These are phyloP conservation scores for Hanseniaspora valbyensis DNA, from an alignment of 805 yeast species.

Conservation along the genomic window DNA sequence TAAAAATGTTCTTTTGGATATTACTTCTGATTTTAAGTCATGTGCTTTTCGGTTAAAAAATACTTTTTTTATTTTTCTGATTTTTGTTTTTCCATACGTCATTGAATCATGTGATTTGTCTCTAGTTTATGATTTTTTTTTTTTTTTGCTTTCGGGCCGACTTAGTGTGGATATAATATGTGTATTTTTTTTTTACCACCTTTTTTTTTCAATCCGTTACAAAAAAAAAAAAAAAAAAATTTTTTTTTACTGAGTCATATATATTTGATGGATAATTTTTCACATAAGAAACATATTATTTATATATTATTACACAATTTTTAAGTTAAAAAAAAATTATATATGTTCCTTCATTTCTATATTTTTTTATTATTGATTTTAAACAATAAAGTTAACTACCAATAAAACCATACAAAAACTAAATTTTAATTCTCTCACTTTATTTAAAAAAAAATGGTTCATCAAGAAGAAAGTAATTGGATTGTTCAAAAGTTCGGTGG, in stretches of 20 bases:
- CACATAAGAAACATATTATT: neutral
- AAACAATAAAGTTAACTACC: neutral
- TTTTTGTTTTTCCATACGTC: neutral
- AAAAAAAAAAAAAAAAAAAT: no score
- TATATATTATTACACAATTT: neutral
- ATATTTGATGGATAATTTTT: neutral
- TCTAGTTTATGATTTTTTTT: no score
- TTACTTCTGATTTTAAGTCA: neutral
- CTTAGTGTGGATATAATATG: no score
- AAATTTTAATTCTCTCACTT: neutral
- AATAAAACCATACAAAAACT: neutral
- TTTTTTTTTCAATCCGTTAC: no score
- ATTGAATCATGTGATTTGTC: neutral
- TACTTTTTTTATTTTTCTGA: neutral
- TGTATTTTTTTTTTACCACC: neutral
- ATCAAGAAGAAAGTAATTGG: constrained; percentile 37
- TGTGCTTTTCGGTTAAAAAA: neutral
- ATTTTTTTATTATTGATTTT: neutral
- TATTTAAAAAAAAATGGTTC: constrained; percentile 3
- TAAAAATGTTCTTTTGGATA: constrained; percentile 4
- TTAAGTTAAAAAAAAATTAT: neutral
- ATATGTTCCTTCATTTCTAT: neutral
- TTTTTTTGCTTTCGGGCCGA: neutral
- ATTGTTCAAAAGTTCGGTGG: constrained; percentile 94
- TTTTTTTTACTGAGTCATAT: neutral